Base-by-base conservation (phyloP, 352 stramenopile species). In the Phytophthora colocasiae region DNA sequence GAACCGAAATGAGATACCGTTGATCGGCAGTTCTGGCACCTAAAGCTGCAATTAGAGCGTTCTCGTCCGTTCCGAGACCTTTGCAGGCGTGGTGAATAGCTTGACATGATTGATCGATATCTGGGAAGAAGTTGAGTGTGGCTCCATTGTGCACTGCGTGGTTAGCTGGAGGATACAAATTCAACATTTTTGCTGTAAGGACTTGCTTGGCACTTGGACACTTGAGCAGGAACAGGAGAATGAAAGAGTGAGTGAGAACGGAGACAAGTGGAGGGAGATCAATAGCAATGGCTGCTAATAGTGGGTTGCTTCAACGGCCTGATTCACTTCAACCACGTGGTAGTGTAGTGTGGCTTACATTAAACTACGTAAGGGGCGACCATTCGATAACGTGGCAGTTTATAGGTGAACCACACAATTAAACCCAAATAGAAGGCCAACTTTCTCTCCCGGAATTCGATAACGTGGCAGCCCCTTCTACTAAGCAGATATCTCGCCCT, bases 101-200 rank as follows among this genome's bases (percentile, higher is more conserved):
- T 39, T 91, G 67, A 51, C 58, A 78, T 0, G 72, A 47, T 11
- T 76, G 57, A 43, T 92, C 83, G 41, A 90, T 75, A 26, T 81
- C 66, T 1, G 70, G 55, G 0, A 68, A 65, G 70, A 81, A 89
- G 41, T 58, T 60, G 34, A 89, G 58, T 24, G 59, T 48, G 40
- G 58, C 50, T 47, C 83, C 81, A 41, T 79, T 77, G 78, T 81
- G 84, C 32, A 85, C 58, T 53, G 78, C 77, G 74, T 90, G 78
- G 50, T 80, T 80, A 8, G 81, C 80, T 47, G 80, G 78, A 26
- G 85, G 81, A 70, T 93, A 93, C 57, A 92, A 74, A 72, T 90
- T 87, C 53, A 91, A 65, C 83, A 90, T 90, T 29, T 22, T 29
- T 22, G 11, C 1, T 17, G 0, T 6, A 34, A 34, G 31, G 12